Evolutionary conservation across 192 early-diverging fungal species (phyloP), one percentile per base, ranked within the genome.

Genomic region (Backusella morwellensis): DNA sequence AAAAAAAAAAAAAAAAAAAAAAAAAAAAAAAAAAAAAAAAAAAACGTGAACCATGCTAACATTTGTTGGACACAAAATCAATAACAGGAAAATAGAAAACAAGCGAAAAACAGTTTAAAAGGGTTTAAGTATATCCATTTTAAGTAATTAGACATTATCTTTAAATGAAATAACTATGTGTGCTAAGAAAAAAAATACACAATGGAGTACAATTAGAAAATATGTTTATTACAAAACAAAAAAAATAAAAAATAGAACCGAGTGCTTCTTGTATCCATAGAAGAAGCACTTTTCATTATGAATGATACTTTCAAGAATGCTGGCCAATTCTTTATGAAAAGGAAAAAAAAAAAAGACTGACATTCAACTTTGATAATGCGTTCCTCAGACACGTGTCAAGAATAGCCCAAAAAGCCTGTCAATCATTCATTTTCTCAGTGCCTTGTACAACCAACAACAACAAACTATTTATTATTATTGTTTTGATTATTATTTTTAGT

Each of bases 351-450:
- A 26, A 12, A 40, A 3, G 54, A 59, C 54, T 59, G 54, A 26
- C 54, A 59, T 59, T 59, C 0, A 59, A 59, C 54, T 59, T 59
- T 23, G 54, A 59, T 59, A 59, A 59, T 59, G 54, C 54, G 54
- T 59, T 59, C 54, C 54, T 59, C 54, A 59, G 54, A 26, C 54
- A 59, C 54, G 54, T 59, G 54, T 59, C 54, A 59, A 59, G 54
- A 59, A 59, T 59, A 59, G 2, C 54, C 47, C 54, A 59, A 59
- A 59, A 59, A 59, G 54, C 54, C 54, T 59, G 54, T 59, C 54
- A 59, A 59, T 59, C 54, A 59, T 59, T 59, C 54, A 59, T 59
- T 59, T 59, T 59, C 54, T 7, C 54, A 23, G 11, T 59, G 21
- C 54, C 26, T 59, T 59, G 54, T 59, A 59, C 54, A 59, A 59